A percentile compares a stretch with the other conserved stretches of the same genome.
Evolutionary conservation across 2,329 filamentous ascomycete species (phyloP).

Genomic region (Nemania sp.): DNA sequence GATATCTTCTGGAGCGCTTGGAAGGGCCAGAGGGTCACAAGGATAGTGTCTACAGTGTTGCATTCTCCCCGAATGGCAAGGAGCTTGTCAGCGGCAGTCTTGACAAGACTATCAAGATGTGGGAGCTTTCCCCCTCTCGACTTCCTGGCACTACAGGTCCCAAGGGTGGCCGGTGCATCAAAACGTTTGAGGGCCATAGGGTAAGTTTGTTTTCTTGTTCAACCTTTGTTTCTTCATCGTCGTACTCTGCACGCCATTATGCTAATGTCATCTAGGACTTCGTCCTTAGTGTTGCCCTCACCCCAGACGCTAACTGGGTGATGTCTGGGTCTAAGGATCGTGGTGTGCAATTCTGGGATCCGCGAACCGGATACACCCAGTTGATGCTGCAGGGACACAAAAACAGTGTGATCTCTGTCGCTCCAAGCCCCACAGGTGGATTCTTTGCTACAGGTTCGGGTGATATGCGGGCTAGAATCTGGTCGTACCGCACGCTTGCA

Average conservation of each 20-base stretch:
- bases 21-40: conserved; percentile 95
- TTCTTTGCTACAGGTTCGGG: conserved; percentile 96
- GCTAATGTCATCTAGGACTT: conserved; percentile 70
- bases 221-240: background rate
- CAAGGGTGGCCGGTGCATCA: conserved; percentile 90
- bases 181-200: conserved; percentile 96
- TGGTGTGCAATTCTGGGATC: conserved; percentile 98
- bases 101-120: conserved; percentile 99
- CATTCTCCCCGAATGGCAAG: conserved; percentile 90
- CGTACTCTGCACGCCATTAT: background rate
- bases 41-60: conserved; percentile 94
- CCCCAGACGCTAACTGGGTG: conserved; percentile 92
- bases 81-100: conserved; percentile 92
- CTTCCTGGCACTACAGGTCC: conserved; percentile 63
- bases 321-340: conserved; percentile 97
- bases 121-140: conserved; percentile 81
- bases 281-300: conserved; percentile 92
- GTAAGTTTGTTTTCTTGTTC: no score
- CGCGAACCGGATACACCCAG: conserved; percentile 87
- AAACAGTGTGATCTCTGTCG: conserved; percentile 97
- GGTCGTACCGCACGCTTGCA: conserved; percentile 70
- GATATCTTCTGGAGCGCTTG: conserved; percentile 85
- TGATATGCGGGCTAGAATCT: conserved; percentile 97
- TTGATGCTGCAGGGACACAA: conserved; percentile 99
- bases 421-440: conserved; percentile 83